A percentile compares a stretch with the other conserved stretches of the same genome.
These are phyloP conservation scores for Haplosporangium gracile DNA, from an alignment of 192 early-diverging fungal species.

Conservation along the genomic window DNA sequence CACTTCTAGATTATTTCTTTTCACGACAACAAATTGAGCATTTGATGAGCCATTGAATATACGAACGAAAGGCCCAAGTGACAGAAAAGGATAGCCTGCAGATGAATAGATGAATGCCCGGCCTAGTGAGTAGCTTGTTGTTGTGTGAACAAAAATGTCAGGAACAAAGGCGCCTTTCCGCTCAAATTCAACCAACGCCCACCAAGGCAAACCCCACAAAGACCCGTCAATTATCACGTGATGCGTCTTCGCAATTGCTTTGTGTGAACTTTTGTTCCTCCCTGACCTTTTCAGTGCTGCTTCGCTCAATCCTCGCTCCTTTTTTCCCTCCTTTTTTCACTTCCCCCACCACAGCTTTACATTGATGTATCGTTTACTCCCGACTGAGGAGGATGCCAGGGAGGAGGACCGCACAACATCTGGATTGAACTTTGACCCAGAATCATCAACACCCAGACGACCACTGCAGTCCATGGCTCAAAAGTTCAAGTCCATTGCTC, in stretches of 20 bases:
- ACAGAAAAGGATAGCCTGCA: no score
- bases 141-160: no score
- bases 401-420: constrained; percentile 49
- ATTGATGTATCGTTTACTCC: constrained; percentile 44
- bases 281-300: not conserved
- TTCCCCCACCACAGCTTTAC: not conserved
- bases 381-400: constrained; percentile 42
- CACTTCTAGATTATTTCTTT: no score
- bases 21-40: no score
- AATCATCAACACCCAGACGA: not conserved
- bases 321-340: not conserved
- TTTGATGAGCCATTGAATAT: no score
- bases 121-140: no score
- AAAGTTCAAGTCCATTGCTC: constrained; percentile 18
- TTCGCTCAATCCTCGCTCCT: not conserved
- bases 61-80: no score
- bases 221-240: no score
- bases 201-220: no score
- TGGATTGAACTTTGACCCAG: constrained; percentile 18
- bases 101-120: no score
- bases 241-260: not conserved
- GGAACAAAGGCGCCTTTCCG: no score
- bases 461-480: constrained; percentile 23
- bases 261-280: not conserved
- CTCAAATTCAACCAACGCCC: no score